phyloP scores from a whole-genome alignment of 2,329 filamentous ascomycete genomes.

The Aspergillus sp. region DNA sequence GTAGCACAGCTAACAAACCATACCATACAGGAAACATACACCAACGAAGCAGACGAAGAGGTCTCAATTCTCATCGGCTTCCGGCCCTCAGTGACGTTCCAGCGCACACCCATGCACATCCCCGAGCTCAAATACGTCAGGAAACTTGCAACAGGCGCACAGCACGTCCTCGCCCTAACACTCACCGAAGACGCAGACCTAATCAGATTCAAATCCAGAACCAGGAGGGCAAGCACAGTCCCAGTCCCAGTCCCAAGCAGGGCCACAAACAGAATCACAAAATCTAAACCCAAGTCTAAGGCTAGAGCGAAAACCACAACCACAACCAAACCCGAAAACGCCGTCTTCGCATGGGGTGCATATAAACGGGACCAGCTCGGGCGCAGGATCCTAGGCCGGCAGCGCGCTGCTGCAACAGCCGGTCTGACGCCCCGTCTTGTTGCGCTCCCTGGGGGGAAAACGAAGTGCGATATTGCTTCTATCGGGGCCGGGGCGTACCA shows the following conservation, averaged over 20 bases:
- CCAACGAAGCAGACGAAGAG: conserved; percentile 27
- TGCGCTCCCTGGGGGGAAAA: conserved; percentile 44
- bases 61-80: conserved; percentile 61
- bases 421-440: conserved; percentile 51
- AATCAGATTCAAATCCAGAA: not conserved
- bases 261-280: not conserved
- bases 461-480: conserved; percentile 47
- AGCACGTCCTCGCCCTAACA: not conserved
- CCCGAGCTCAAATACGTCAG: conserved; percentile 49
- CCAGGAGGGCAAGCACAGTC: not conserved
- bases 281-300: conserved; percentile 45
- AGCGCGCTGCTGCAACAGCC: conserved; percentile 42
- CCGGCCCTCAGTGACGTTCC: conserved; percentile 43
- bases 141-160: not conserved
- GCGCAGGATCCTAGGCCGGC: conserved; percentile 55
- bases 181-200: not conserved
- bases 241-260: no score
- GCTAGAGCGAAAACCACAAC: no score
- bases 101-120: conserved; percentile 44
- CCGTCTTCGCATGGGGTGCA: conserved; percentile 70
- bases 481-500: conserved; percentile 39
- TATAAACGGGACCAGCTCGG: conserved; percentile 71
- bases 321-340: conserved; percentile 62
- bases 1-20: not conserved
- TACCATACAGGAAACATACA: not conserved